Evolutionary conservation across 2,329 filamentous ascomycete species (phyloP), one percentile per base, ranked within the genome.

Genomic region (Penicillium polonicum): DNA sequence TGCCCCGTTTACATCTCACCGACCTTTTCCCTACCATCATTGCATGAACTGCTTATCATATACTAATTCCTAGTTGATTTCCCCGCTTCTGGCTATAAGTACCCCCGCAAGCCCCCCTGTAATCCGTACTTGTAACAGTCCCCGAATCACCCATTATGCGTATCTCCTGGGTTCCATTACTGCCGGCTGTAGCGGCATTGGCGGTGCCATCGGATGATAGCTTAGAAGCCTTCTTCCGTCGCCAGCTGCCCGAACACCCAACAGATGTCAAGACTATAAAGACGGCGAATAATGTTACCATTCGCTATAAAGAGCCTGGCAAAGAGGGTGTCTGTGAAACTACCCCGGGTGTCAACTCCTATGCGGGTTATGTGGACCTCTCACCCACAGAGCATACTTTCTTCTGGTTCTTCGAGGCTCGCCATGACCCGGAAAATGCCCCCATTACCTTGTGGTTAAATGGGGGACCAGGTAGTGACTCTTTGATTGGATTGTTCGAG

Each of bases 251-350:
- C 17, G 61, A 72, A 2, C 66, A 73, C 46, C 70, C 75, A 19
- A 72, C 71, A 2, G 72, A 70, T 10, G 70, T 78, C n/a, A 72
- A 74, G 56, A 69, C 69, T 3, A 71, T 77, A 46, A 70, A 65
- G 46, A 75, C 73, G 17, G 71, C 75, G 4, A 76, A 73, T 55
- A 79, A 79, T 55, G 73, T 83, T 60, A 79, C 78, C 25, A 83
- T 86, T 55, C 80, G 83, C 19, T 86, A 84, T 70, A 86, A 86
- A 68, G 74, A 85, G 67, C 82, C 78, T 4, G 82, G 82, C 4
- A 83, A 72, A 51, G 70, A 73, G 41, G 73, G 70, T 5, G 65
- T 83, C 55, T 85, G 83, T 62, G 83, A 85, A 71, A 77, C 81
- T 3, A 81, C 82, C 19, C 81, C 81, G 1, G 77, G 79, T 29